Base-by-base conservation (phyloP, 2,329 filamentous ascomycete genomes). In the Trichophyton benhamiae region DNA sequence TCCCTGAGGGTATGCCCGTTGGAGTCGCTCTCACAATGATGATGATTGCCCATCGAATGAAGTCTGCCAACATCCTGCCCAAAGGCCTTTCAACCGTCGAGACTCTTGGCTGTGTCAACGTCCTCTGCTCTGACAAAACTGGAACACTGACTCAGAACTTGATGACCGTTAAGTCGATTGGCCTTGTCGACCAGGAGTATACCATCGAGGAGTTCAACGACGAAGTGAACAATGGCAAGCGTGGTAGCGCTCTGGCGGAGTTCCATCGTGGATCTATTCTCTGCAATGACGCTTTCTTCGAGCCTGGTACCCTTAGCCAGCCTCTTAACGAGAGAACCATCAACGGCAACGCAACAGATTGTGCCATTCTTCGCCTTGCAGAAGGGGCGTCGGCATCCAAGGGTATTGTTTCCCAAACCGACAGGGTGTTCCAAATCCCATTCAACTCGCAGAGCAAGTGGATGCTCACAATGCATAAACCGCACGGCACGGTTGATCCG, bases 381-480 rank as follows among this genome's bases (percentile, higher is more conserved):
- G 87, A 91, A 70, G 75, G 76, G 2, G 77, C 90, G 49, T 81
- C 81, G 0, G 75, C 82, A 0, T 83, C 88, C 0, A 72, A 79
- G 0, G 80, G 86, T 58, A 74, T 87, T 5, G 81, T 84, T 7
- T 77, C 78, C 11, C 77, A 79, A 64, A 90, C 86, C 85, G 80
- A 80, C 58, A 84, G 82, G 60, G 79, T 82, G 1, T 90, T 84
- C 66, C 83, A 87, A 60, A 76, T 89, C 30, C 82, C 86, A 0
- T 91, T 91, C 72, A 91, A 91, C 75, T 88, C 86, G 74, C 89
- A 89, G 77, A 91, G 90, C 75, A 91, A 91, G 72, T 91, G 85
- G 70, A 91, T 90, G 83, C 81, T 91, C 60, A 80, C 83, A 36
- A 80, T 85, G 0, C 81, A 86, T 55, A 77, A 77, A 13, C 70